Evolutionary conservation across 257 asterid genomes (phyloP), one percentile per base, ranked within the genome.

Genomic region (Anisodus acutangulus): DNA sequence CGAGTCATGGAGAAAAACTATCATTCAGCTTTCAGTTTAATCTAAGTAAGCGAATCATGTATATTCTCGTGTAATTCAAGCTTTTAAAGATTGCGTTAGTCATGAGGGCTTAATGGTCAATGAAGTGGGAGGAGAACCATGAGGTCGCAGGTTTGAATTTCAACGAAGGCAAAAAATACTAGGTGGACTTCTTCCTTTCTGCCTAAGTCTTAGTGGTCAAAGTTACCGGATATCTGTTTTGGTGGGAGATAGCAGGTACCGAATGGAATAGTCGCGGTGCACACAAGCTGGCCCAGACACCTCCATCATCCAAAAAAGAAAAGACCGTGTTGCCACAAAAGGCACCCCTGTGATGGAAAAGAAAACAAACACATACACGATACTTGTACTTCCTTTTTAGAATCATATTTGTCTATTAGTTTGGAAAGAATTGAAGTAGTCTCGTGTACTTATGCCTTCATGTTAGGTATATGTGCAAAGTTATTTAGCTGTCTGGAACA

Each of bases 361-460:
- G 81, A 26, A 53, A 76, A 51, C 62, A 51, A 26, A 26, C 22
- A 76, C 59, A 76, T 76, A 47, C 10, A 35, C 2, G 81, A 13
- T 76, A 41, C n/a, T 51, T 51, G 64, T 76, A 76, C 6, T 51
- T 76, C 58, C 47, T 37, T 13, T 51, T 53, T 53, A 26, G 64
- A 51, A 76, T 45, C 81, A 76, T 76, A 76, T 76, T 72, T 51
- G 45, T 74, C 80, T 74, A 22, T 76, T 76, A 51, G 62, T 74
- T 49, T 76, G 62, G 41, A 76, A 76, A 49, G n/a, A 54, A 49
- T 22, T 51, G 62, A 22, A 51, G 45, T 74, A 22, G 49, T 63
- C 55, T 71, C 53, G 4, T 26, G 8, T 72, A 31, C 43, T 39
- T 58, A 35, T 11, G 9, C 64, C 22, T 70, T 10, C 19, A 45